Percentiles rank a stretch among this genome's conserved stretches.
Evolutionary conservation across 352 stramenopile genomes (phyloP).

Genomic region (Globisporangium lucens): DNA sequence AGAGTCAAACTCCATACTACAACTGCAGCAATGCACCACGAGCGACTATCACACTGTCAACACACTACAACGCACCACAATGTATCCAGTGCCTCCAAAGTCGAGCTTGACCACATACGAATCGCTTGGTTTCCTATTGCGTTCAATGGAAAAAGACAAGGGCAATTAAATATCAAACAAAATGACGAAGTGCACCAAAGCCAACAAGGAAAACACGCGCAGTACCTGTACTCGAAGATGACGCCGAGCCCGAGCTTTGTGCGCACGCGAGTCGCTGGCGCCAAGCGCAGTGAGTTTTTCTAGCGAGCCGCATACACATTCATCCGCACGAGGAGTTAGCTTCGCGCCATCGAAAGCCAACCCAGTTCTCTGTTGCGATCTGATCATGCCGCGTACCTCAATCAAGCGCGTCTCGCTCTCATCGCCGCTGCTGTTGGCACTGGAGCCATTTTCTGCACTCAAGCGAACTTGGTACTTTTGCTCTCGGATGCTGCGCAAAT

Average conservation of each 20-base stretch:
- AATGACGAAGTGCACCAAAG: no score
- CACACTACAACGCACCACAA: constrained; percentile 15
- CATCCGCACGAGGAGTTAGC: background rate
- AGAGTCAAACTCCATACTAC: background rate
- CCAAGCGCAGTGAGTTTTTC: constrained; percentile 36
- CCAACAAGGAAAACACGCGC: no score
- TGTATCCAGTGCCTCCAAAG: constrained; percentile 37
- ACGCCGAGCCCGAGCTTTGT: constrained; percentile 31
- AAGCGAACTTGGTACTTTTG: constrained; percentile 19
- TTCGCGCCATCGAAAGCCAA: background rate
- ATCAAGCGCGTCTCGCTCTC: constrained; percentile 1
- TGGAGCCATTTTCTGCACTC: background rate
- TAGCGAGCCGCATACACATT: background rate
- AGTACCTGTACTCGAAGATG: constrained; percentile 27
- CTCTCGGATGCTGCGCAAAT: constrained; percentile 17
- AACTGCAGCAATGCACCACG: background rate
- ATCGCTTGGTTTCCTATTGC: constrained; percentile 25
- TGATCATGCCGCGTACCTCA: background rate
- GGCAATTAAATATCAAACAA: no score
- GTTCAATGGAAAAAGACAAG: background rate
- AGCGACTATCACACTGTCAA: background rate
- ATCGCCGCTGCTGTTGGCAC: background rate
- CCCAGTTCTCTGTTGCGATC: background rate
- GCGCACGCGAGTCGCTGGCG: constrained; percentile 29
- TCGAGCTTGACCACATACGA: constrained; percentile 42